Conservation (phyloP, 331 rosid species). For the Acacia concinna region DNA sequence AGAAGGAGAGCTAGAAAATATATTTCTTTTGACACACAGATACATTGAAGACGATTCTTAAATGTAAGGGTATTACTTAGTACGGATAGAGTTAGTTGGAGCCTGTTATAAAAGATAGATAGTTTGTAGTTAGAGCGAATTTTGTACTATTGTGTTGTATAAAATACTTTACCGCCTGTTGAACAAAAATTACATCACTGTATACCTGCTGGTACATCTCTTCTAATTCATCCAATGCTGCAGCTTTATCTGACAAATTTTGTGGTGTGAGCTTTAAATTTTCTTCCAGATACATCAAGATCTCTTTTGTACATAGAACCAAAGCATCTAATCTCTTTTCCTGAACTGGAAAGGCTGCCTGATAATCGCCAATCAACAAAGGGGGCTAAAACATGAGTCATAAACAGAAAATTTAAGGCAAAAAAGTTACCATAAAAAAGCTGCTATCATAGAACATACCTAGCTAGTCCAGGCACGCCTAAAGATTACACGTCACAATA, state of each 20-base stretch:
- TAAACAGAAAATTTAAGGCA: slow-evolving; percentile 17
- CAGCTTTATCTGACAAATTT: slow-evolving; percentile 77
- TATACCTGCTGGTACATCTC: slow-evolving; percentile 92
- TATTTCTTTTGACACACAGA: background rate
- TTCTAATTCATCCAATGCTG: slow-evolving; percentile 82
- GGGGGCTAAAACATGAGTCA: slow-evolving; percentile 24
- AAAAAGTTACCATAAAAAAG: slow-evolving; percentile 21
- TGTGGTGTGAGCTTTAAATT: slow-evolving; percentile 84
- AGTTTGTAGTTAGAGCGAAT: background rate
- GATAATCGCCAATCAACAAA: slow-evolving; percentile 29
- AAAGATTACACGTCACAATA: slow-evolving; percentile 1
- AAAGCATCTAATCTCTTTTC: slow-evolving; percentile 93
- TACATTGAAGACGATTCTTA: slow-evolving; percentile 18
- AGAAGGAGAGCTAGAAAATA: slow-evolving; percentile 11
- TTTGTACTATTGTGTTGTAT: background rate
- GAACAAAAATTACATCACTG: background rate
- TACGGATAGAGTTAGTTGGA: background rate
- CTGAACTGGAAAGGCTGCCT: slow-evolving; percentile 92
- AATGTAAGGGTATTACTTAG: background rate
- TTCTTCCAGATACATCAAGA: slow-evolving; percentile 81
- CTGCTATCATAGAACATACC: background rate
- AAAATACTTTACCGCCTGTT: background rate
- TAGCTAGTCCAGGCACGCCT: background rate
- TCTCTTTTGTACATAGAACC: slow-evolving; percentile 71
- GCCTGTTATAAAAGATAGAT: background rate